These are phyloP conservation scores for Solanum ossicruentum DNA, from an alignment of 257 asterid species.

Conservation along the genomic window DNA sequence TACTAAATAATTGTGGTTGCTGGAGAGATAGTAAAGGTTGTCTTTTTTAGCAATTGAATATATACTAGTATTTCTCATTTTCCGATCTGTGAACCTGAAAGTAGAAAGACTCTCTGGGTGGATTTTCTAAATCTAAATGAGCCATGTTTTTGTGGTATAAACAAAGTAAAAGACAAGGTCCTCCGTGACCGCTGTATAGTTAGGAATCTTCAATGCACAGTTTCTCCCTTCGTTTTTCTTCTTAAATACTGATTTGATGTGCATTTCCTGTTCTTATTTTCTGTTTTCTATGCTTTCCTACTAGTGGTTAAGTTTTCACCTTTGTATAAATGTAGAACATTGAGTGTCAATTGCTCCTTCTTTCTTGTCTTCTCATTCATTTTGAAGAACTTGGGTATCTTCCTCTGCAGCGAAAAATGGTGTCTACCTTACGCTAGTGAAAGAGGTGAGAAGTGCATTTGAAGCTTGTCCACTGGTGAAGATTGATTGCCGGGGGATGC, in stretches of 20 bases:
- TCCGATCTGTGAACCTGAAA: not conserved
- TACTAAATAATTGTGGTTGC: not conserved
- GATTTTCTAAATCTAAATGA: not conserved
- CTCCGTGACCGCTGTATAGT: not conserved
- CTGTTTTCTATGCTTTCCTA: not conserved
- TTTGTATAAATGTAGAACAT: not conserved
- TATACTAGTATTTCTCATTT: not conserved
- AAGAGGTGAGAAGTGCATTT: slow-evolving; percentile 81
- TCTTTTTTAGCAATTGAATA: not conserved
- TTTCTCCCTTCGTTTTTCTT: not conserved
- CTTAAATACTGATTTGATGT: not conserved
- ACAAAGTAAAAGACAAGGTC: not conserved
- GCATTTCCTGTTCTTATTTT: not conserved
- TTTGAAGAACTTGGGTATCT: not conserved
- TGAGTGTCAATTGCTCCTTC: not conserved
- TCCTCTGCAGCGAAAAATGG: slow-evolving; percentile 62
- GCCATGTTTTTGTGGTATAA: not conserved
- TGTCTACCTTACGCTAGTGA: slow-evolving; percentile 55
- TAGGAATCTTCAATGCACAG: not conserved
- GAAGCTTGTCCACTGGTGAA: slow-evolving; percentile 81
- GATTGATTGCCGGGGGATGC: slow-evolving; percentile 88
- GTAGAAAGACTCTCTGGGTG: not conserved
- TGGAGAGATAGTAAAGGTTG: not conserved
- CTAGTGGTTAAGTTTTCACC: not conserved
- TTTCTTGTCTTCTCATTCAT: not conserved